These are phyloP conservation scores for Russula sp. DNA, from an alignment of 768 basidiomycete genomes.

Conservation along the genomic window DNA sequence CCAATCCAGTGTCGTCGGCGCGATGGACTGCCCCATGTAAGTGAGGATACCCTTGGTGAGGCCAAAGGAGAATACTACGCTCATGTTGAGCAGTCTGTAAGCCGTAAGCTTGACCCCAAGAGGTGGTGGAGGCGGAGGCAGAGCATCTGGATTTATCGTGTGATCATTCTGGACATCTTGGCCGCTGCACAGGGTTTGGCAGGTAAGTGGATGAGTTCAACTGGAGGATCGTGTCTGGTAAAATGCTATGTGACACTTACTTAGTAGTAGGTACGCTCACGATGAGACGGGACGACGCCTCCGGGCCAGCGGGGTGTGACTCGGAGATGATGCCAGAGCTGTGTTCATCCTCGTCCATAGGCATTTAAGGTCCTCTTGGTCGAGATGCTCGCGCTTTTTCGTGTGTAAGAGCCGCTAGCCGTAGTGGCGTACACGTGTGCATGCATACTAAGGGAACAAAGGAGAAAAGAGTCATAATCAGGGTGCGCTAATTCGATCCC, in stretches of 20 bases:
- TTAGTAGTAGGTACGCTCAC: not conserved
- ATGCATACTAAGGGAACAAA: no score
- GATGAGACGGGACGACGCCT: not conserved
- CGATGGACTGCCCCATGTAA: conserved; percentile 2
- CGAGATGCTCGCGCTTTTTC: not conserved
- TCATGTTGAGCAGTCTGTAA: conserved; percentile 9
- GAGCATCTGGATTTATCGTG: not conserved
- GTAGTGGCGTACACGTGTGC: not conserved
- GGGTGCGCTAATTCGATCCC: no score
- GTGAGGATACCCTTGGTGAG: conserved; percentile 1
- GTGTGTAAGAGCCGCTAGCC: not conserved
- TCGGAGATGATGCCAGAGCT: not conserved
- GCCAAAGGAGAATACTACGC: not conserved
- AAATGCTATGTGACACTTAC: not conserved
- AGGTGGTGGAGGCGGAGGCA: not conserved
- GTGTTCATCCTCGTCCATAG: not conserved
- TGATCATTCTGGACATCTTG: not conserved
- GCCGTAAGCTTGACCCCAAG: conserved; percentile 10
- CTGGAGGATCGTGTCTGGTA: not conserved
- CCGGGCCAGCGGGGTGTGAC: not conserved
- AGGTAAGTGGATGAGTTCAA: not conserved
- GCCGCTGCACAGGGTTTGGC: not conserved
- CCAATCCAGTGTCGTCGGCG: conserved; percentile 11
- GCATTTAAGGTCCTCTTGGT: not conserved
- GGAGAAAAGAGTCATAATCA: no score